phyloP scores from a whole-genome alignment of 1,284 basidiomycete genomes.

The Mrakiaceae sp. region DNA sequence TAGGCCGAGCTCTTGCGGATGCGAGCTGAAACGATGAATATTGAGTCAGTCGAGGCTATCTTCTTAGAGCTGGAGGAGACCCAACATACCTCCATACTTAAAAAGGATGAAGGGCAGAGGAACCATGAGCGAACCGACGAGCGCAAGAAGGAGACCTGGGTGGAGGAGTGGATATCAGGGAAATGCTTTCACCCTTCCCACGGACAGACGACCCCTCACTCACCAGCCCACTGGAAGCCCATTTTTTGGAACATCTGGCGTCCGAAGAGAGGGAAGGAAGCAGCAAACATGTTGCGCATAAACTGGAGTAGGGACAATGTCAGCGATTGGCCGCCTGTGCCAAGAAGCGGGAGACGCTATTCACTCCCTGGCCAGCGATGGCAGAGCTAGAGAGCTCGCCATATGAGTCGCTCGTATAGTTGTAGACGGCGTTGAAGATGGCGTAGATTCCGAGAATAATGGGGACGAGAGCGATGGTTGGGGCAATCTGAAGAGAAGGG shows the following conservation, averaged over 20 bases:
- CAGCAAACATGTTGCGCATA: conserved; percentile 4
- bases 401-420: conserved; percentile 22
- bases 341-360: background rate
- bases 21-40: background rate
- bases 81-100: conserved; percentile 1
- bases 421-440: conserved; percentile 21
- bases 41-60: background rate
- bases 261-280: conserved; percentile 10
- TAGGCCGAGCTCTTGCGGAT: background rate
- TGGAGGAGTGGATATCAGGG: no score
- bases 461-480: conserved; percentile 21
- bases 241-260: conserved; percentile 10
- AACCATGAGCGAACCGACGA: background rate
- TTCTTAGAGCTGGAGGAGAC: background rate
- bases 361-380: conserved; percentile 21
- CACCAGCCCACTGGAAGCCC: conserved; percentile 8
- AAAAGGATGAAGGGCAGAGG: conserved; percentile 9
- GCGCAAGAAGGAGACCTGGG: conserved; percentile 2
- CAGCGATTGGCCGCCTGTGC: background rate
- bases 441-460: conserved; percentile 23
- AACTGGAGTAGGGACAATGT: background rate
- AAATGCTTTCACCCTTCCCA: no score
- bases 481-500: conserved; percentile 13
- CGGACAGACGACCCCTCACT: no score
- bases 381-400: conserved; percentile 19